Conservation (phyloP, 2,329 filamentous ascomycete species). For the Paraphoma chrysanthemicola region DNA sequence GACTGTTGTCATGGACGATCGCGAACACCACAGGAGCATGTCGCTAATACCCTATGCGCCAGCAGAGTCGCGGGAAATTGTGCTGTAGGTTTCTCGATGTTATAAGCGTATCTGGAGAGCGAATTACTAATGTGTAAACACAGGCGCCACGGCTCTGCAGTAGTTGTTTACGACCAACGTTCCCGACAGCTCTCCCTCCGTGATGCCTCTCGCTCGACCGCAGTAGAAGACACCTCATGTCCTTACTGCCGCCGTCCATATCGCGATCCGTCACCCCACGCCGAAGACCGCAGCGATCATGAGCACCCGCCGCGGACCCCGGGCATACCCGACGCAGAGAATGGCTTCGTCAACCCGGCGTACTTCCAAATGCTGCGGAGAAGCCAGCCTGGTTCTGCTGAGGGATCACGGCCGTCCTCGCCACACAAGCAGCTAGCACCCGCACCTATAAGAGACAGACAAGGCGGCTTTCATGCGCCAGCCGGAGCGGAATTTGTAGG, state of each 20-base stretch:
- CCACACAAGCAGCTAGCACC: conserved; percentile 55
- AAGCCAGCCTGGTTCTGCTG: conserved; percentile 61
- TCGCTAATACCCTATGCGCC: conserved; percentile 80
- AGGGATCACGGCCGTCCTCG: conserved; percentile 55
- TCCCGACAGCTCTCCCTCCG: conserved; percentile 87
- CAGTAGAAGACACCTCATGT: conserved; percentile 72
- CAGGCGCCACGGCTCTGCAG: conserved; percentile 89
- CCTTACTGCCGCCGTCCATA: conserved; percentile 87
- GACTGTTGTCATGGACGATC: conserved; percentile 33
- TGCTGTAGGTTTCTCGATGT: conserved; percentile 68
- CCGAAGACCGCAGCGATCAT: conserved; percentile 39
- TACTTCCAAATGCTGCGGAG: conserved; percentile 93
- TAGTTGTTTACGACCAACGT: conserved; percentile 87
- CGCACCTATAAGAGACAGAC: conserved; percentile 30
- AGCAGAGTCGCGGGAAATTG: conserved; percentile 77
- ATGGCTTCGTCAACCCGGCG: conserved; percentile 83
- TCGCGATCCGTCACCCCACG: conserved; percentile 52
- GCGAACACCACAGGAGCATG: conserved; percentile 53
- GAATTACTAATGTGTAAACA: conserved; percentile 19
- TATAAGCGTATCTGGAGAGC: background rate
- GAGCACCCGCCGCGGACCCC: conserved; percentile 32
- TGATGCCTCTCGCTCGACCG: conserved; percentile 60
- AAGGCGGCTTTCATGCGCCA: conserved; percentile 49
- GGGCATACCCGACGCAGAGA: conserved; percentile 48
- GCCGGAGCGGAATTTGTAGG: conserved; percentile 59